Evolutionary conservation across 805 yeast genomes (phyloP).

Genomic region (Yarrowia alimentaria): DNA sequence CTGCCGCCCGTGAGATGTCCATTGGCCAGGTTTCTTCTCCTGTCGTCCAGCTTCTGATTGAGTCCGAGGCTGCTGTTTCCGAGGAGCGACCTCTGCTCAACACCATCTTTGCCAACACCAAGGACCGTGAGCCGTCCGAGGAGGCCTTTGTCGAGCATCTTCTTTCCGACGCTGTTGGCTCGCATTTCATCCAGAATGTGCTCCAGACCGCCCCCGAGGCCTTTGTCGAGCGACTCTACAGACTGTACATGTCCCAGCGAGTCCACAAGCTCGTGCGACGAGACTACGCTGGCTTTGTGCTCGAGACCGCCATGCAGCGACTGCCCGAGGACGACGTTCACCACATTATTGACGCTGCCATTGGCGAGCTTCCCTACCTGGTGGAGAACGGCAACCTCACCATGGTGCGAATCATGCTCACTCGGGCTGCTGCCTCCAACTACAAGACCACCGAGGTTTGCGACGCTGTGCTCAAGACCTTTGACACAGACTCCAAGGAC

Average conservation of each 20-base stretch:
- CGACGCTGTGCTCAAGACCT: constrained; percentile 30
- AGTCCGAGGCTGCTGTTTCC: constrained; percentile 77
- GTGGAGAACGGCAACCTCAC: constrained; percentile 35
- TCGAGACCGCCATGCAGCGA: constrained; percentile 66
- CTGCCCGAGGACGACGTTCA: constrained; percentile 63
- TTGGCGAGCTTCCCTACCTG: constrained; percentile 32
- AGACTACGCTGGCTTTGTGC: constrained; percentile 79
- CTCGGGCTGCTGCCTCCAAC: constrained; percentile 28
- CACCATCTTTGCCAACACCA: constrained; percentile 54
- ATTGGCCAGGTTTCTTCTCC: constrained; percentile 85
- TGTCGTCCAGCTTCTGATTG: constrained; percentile 72
- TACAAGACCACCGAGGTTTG: constrained; percentile 30
- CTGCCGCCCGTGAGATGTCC: constrained; percentile 66
- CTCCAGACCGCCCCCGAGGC: constrained; percentile 64
- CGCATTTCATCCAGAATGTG: constrained; percentile 80
- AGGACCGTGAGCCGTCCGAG: constrained; percentile 45
- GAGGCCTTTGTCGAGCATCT: constrained; percentile 75
- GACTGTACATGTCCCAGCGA: constrained; percentile 69
- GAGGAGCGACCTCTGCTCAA: constrained; percentile 55
- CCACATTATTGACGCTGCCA: constrained; percentile 33
- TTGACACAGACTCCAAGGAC: constrained; percentile 37
- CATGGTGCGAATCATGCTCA: constrained; percentile 31
- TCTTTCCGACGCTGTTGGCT: constrained; percentile 85
- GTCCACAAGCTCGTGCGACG: constrained; percentile 71
- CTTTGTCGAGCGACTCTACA: constrained; percentile 67